phyloP scores from a whole-genome alignment of 2,329 filamentous ascomycete genomes.

The Fusarium liriodendri region DNA sequence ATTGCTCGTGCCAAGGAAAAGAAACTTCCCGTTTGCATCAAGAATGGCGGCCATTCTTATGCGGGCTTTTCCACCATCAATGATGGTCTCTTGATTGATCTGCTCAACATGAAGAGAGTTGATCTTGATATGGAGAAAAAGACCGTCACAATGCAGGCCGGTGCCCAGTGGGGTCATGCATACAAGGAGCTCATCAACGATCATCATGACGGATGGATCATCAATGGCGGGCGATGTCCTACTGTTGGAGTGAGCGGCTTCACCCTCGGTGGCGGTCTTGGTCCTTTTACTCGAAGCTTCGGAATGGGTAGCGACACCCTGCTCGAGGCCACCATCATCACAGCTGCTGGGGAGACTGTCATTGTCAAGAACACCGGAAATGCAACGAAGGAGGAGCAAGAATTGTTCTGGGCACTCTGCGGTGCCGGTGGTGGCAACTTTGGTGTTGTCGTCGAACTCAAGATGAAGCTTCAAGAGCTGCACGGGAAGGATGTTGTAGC shows the following conservation, averaged over 20 bases:
- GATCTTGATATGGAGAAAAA: constrained; percentile 29
- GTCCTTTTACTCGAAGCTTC: constrained; percentile 47
- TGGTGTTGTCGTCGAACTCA: constrained; percentile 50
- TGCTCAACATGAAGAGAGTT: constrained; percentile 45
- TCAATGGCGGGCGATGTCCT: constrained; percentile 50
- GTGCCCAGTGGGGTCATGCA: constrained; percentile 47
- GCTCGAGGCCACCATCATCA: constrained; percentile 9
- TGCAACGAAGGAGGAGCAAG: constrained; percentile 5
- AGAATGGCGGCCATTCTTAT: constrained; percentile 48
- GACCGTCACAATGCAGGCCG: constrained; percentile 42
- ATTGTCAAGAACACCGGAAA: constrained; percentile 23
- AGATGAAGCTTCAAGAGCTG: constrained; percentile 39
- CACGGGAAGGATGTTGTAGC: constrained; percentile 27
- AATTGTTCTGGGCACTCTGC: constrained; percentile 54
- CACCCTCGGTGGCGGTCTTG: constrained; percentile 50
- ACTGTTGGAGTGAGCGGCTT: constrained; percentile 54
- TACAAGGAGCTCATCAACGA: constrained; percentile 45
- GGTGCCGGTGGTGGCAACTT: constrained; percentile 56
- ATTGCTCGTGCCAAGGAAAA: constrained; percentile 7
- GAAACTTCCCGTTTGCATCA: constrained; percentile 40
- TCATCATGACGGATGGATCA: constrained; percentile 28
- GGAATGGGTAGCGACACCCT: constrained; percentile 22
- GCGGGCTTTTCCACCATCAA: constrained; percentile 45
- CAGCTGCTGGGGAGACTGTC: neutral
- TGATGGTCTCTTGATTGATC: constrained; percentile 45